Conservation (phyloP, 202 grass and related monocot species). For the Saccharum hybrid region DNA sequence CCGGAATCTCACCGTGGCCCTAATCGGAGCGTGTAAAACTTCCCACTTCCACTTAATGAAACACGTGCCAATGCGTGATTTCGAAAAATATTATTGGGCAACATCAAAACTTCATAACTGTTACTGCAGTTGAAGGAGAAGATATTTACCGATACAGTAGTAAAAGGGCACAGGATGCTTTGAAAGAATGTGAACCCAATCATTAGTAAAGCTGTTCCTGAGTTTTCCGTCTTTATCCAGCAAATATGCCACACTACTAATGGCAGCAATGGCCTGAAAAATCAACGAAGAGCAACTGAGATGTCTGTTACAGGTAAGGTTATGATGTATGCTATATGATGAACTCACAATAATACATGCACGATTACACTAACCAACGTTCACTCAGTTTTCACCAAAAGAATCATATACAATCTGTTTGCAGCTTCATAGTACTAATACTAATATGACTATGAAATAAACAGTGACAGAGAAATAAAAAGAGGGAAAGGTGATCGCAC, state of each 20-base stretch:
- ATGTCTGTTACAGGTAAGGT: neutral
- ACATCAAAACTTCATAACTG: neutral
- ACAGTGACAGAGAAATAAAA: neutral
- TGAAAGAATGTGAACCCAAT: conserved; percentile 70
- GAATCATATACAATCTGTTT: neutral
- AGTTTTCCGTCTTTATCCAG: conserved; percentile 69
- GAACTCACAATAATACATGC: neutral
- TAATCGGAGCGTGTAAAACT: too few species aligned
- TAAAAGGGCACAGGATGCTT: conserved; percentile 88
- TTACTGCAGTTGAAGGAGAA: conserved; percentile 9
- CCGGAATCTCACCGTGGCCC: too few species aligned
- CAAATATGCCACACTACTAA: conserved; percentile 62
- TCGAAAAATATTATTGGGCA: neutral
- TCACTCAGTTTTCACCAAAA: neutral
- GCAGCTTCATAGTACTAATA: neutral
- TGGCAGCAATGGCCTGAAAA: conserved; percentile 59
- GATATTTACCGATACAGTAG: conserved; percentile 66
- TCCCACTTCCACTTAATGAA: too few species aligned
- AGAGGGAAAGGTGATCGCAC: conserved; percentile 40
- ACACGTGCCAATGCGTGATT: too few species aligned
- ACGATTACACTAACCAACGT: neutral
- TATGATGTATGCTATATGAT: neutral
- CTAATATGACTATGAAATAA: conserved; percentile 14
- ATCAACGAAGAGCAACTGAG: neutral
- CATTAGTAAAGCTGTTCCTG: conserved; percentile 70